Evolutionary conservation across 129 eudicot species (phyloP).

Genomic region (Artemisia annua): DNA sequence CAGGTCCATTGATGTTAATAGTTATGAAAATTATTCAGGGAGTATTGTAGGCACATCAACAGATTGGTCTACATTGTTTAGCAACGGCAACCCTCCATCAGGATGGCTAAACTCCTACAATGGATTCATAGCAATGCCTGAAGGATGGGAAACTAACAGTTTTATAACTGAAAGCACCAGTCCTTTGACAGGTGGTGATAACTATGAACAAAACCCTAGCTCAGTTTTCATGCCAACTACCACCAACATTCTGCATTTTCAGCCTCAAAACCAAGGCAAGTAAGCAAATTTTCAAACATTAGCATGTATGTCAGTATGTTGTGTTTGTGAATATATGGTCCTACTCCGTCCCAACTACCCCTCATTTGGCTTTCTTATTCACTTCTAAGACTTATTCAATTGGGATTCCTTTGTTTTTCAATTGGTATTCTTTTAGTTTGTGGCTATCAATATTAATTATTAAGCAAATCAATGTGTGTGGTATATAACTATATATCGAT

Average conservation of each 20-base stretch:
- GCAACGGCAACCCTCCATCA: not conserved
- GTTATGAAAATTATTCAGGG: conserved; percentile 18
- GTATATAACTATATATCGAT: not conserved
- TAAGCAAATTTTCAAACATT: conserved; percentile 16
- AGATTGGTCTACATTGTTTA: not conserved
- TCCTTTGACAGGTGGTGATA: conserved; percentile 29
- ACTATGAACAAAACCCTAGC: conserved; percentile 38
- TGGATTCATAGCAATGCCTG: conserved; percentile 18
- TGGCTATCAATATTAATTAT: not conserved
- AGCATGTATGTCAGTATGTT: conserved; percentile 1
- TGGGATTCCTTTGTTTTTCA: conserved; percentile 11
- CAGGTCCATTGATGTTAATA: conserved; percentile 4
- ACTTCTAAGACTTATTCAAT: not conserved
- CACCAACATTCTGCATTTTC: conserved; percentile 22
- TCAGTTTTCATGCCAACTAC: conserved; percentile 15
- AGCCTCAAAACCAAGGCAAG: conserved; percentile 30
- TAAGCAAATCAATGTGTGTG: not conserved
- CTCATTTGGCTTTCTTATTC: conserved; percentile 12
- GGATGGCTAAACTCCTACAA: conserved; percentile 23
- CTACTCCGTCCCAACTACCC: not conserved
- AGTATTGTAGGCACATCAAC: not conserved
- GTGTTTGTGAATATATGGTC: not conserved
- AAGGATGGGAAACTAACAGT: conserved; percentile 29
- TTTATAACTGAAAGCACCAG: conserved; percentile 14
- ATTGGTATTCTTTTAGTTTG: conserved; percentile 10